Evolutionary conservation across 83 land plant species (phyloP).

Genomic region (Picea abies): DNA sequence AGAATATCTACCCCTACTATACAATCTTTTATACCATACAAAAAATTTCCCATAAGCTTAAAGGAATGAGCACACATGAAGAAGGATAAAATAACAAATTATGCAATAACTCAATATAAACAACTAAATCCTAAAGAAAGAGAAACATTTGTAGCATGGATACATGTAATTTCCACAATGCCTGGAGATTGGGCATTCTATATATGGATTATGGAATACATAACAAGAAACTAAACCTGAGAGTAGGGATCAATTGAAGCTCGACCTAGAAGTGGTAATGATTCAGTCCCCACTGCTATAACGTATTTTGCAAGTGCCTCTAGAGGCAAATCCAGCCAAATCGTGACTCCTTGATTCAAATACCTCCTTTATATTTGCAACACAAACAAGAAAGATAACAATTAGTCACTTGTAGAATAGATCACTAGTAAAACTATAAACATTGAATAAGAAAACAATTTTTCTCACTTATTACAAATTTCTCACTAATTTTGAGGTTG

Average conservation of each 20-base stretch:
- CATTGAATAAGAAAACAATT: not conserved
- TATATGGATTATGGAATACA: not conserved
- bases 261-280: conserved; percentile 78
- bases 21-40: too few relatives aligned
- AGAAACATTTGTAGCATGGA: not conserved
- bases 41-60: not conserved
- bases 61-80: not conserved
- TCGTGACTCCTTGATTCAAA: conserved; percentile 77
- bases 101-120: too few relatives aligned
- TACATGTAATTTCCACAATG: not conserved
- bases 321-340: conserved; percentile 92
- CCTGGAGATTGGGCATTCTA: not conserved
- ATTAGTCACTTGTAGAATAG: conserved; percentile 3
- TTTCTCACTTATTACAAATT: not conserved
- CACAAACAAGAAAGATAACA: conserved; percentile 8
- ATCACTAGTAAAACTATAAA: not conserved
- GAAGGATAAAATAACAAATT: not conserved
- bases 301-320: conserved; percentile 87
- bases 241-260: not conserved
- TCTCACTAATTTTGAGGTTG: conserved; percentile 71
- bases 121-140: not conserved
- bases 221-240: conserved; percentile 27
- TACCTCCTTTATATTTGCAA: conserved; percentile 42
- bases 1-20: not conserved
- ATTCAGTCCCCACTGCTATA: conserved; percentile 65